Conservation (phyloP, 1,139 yeast genomes). For the Candida tetrigidarum region DNA sequence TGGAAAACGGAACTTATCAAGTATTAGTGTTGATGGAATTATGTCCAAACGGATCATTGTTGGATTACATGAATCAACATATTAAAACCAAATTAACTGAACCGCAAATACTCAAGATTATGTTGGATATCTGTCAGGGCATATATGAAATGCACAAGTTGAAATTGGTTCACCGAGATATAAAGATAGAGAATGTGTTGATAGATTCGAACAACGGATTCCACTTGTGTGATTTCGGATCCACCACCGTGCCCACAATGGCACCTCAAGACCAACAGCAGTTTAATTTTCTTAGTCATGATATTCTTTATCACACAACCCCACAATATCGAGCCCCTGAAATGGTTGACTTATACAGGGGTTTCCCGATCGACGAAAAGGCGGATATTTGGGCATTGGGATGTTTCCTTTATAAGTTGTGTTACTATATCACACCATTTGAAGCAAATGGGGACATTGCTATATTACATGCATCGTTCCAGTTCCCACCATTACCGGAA, state of each 20-base stretch:
- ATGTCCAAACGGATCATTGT: conserved; percentile 71
- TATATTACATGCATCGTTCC: conserved; percentile 66
- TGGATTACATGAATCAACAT: conserved; percentile 76
- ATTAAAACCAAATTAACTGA: conserved; percentile 66
- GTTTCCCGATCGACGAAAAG: conserved; percentile 72
- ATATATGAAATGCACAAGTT: conserved; percentile 73
- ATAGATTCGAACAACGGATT: conserved; percentile 59
- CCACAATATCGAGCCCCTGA: conserved; percentile 86
- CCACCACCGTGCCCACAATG: conserved; percentile 61
- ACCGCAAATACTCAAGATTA: conserved; percentile 63
- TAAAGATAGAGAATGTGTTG: conserved; percentile 78
- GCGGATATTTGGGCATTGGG: conserved; percentile 89
- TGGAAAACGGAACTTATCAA: conserved; percentile 61
- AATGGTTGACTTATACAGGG: conserved; percentile 73
- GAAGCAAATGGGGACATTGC: conserved; percentile 77
- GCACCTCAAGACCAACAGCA: conserved; percentile 72
- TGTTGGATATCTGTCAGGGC: conserved; percentile 69
- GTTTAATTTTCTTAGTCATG: conserved; percentile 62
- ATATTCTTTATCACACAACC: conserved; percentile 75
- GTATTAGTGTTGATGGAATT: conserved; percentile 79
- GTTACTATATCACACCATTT: conserved; percentile 83
- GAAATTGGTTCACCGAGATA: conserved; percentile 70
- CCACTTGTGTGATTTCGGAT: conserved; percentile 80
- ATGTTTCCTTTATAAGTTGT: conserved; percentile 72
- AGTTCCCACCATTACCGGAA: conserved; percentile 58